Percentiles rank a stretch among this genome's conserved stretches.
Evolutionary conservation across 2,329 filamentous ascomycete genomes (phyloP).

Genomic region (Zymoseptoria brevis): DNA sequence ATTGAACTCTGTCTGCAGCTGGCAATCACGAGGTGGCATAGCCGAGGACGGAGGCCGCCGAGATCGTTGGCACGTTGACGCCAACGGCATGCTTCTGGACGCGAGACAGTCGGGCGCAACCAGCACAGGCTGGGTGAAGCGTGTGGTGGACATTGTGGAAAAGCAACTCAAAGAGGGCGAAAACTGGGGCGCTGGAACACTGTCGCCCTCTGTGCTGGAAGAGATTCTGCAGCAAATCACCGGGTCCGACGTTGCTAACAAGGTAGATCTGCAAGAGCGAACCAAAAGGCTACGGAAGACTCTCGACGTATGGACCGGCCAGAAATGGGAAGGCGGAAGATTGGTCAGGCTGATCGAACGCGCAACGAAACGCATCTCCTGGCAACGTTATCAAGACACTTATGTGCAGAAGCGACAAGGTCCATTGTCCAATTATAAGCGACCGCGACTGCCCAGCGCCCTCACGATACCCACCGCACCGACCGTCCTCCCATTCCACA

Average conservation of each 20-base stretch:
- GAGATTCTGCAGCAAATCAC: slow-evolving; percentile 41
- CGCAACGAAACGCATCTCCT: slow-evolving; percentile 65
- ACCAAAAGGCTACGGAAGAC: slow-evolving; percentile 31
- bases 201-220: slow-evolving; percentile 41
- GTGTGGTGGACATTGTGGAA: slow-evolving; percentile 82
- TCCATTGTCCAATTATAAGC: slow-evolving; percentile 52
- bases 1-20: slow-evolving; percentile 92
- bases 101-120: slow-evolving; percentile 52
- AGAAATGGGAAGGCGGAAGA: slow-evolving; percentile 81
- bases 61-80: slow-evolving; percentile 91
- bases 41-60: slow-evolving; percentile 62
- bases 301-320: slow-evolving; percentile 54
- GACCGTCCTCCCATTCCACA: slow-evolving; percentile 93
- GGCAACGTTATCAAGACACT: slow-evolving; percentile 81
- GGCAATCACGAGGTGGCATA: slow-evolving; percentile 82
- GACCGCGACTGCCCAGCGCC: slow-evolving; percentile 64
- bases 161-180: slow-evolving; percentile 83
- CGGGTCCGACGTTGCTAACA: slow-evolving; percentile 25
- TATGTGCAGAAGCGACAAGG: slow-evolving; percentile 56
- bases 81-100: slow-evolving; percentile 73
- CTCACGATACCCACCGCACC: slow-evolving; percentile 79
- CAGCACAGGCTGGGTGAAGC: slow-evolving; percentile 74
- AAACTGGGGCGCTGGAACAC: slow-evolving; percentile 68
- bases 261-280: slow-evolving; percentile 29
- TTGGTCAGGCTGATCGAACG: slow-evolving; percentile 78